Percentiles rank a stretch among this genome's conserved stretches.
These are phyloP conservation scores for Nakazawaea wickerhamii DNA, from an alignment of 805 yeast genomes.

Conservation along the genomic window DNA sequence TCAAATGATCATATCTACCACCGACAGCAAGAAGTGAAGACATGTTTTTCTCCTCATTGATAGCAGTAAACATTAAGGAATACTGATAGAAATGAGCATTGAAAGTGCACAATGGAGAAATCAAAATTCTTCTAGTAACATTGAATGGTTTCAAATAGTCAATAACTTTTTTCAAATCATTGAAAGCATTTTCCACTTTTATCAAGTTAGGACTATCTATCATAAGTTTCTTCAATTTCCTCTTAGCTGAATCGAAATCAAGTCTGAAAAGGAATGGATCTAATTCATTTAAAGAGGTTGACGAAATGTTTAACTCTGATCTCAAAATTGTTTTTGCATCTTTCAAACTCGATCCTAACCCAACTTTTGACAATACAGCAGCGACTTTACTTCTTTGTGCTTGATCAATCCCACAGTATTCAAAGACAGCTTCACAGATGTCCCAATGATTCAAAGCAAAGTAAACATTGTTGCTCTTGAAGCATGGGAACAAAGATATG, in stretches of 20 bases:
- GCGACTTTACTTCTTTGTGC: conserved; percentile 69
- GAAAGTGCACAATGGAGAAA: conserved; percentile 82
- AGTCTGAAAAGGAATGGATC: conserved; percentile 73
- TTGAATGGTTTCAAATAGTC: conserved; percentile 53
- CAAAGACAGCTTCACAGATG: conserved; percentile 67
- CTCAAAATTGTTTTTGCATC: conserved; percentile 47
- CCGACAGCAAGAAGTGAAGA: conserved; percentile 73
- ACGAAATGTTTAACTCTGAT: conserved; percentile 66
- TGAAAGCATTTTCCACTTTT: conserved; percentile 57
- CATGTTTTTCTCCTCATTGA: conserved; percentile 53
- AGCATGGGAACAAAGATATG: conserved; percentile 59
- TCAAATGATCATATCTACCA: conserved; percentile 82
- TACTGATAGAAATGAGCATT: conserved; percentile 72
- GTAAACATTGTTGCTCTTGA: conserved; percentile 47
- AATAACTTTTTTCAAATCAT: conserved; percentile 56
- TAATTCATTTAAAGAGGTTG: conserved; percentile 77
- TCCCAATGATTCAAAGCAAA: conserved; percentile 78
- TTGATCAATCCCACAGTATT: conserved; percentile 74
- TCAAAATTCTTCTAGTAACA: conserved; percentile 47
- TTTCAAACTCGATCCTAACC: conserved; percentile 58
- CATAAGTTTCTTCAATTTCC: conserved; percentile 63
- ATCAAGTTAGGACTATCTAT: conserved; percentile 61
- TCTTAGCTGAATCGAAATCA: conserved; percentile 59
- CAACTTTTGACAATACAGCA: conserved; percentile 69
- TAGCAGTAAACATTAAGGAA: conserved; percentile 86